A percentile compares a stretch with the other conserved stretches of the same genome.
These are phyloP conservation scores for Puya raimondii DNA, from an alignment of 176 grass and related monocot species.

Conservation along the genomic window DNA sequence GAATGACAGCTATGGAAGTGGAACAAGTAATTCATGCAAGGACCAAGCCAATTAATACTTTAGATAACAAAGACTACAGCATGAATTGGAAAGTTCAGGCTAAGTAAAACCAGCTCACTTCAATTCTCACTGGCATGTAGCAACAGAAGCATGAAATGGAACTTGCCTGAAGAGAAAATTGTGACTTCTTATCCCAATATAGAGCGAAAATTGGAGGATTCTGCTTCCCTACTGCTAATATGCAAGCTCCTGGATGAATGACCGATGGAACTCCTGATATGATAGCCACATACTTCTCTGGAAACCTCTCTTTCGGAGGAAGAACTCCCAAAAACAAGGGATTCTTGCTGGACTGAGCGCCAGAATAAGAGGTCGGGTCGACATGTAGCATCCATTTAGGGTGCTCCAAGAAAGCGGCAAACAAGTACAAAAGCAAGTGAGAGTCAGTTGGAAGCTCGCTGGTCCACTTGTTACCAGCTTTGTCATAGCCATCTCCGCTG, in stretches of 20 bases:
- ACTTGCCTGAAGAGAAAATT: constrained; percentile 94
- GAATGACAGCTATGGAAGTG: too few relatives aligned
- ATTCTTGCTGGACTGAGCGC: constrained; percentile 89
- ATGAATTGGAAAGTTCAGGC: too few relatives aligned
- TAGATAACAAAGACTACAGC: too few relatives aligned
- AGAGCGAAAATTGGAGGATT: constrained; percentile 65
- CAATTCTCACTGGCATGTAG: too few relatives aligned
- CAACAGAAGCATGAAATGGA: neutral
- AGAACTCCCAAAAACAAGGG: constrained; percentile 93
- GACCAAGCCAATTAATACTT: too few relatives aligned
- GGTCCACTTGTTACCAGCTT: constrained; percentile 74
- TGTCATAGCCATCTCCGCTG: constrained; percentile 48
- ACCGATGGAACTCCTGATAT: constrained; percentile 71
- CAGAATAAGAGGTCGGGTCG: constrained; percentile 82
- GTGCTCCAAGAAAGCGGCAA: constrained; percentile 94
- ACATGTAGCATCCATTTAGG: constrained; percentile 97
- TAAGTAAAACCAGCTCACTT: too few relatives aligned
- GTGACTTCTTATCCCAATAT: constrained; percentile 94
- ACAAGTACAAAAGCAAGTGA: constrained; percentile 78
- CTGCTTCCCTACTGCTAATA: constrained; percentile 80
- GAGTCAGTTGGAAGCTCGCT: constrained; percentile 84
- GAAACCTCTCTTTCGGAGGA: constrained; percentile 90
- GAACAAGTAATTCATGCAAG: too few relatives aligned
- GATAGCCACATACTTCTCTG: constrained; percentile 92
- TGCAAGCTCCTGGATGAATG: constrained; percentile 85